Evolutionary conservation across 768 basidiomycete genomes (phyloP).

Genomic region (Rubroboletus pulcherrimus): DNA sequence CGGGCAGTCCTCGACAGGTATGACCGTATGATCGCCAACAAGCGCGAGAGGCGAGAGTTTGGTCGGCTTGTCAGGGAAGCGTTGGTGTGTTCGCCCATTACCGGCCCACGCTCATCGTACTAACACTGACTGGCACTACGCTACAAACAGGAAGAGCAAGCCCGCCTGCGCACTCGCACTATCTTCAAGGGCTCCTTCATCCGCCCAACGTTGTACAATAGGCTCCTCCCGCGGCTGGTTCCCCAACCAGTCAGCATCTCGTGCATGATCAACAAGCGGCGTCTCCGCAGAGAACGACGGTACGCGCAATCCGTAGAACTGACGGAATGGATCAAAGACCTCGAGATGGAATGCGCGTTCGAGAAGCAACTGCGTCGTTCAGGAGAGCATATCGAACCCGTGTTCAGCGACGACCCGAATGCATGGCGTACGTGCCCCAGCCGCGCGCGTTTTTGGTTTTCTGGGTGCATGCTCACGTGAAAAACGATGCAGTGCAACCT

Average conservation of each 20-base stretch:
- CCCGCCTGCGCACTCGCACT: constrained; percentile 52
- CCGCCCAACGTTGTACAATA: constrained; percentile 59
- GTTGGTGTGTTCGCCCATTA: constrained; percentile 38
- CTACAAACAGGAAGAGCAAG: constrained; percentile 51
- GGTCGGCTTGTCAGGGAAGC: constrained; percentile 45
- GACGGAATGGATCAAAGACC: constrained; percentile 31
- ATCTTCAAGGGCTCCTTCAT: constrained; percentile 70
- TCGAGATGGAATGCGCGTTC: constrained; percentile 37
- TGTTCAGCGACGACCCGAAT: constrained; percentile 19
- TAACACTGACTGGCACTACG: neutral
- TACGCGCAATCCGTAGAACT: constrained; percentile 34
- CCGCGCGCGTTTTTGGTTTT: neutral
- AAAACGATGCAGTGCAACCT: constrained; percentile 33
- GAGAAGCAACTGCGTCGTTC: constrained; percentile 29
- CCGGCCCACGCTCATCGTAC: neutral
- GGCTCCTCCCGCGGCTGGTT: constrained; percentile 72
- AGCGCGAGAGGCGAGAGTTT: constrained; percentile 47
- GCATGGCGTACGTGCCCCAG: constrained; percentile 22
- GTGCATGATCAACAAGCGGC: constrained; percentile 60
- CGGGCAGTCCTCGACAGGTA: constrained; percentile 53
- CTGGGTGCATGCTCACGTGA: constrained; percentile 1
- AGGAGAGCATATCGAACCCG: constrained; percentile 24
- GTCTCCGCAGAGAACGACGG: constrained; percentile 43
- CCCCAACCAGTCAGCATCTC: constrained; percentile 75
- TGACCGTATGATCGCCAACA: constrained; percentile 50